Evolutionary conservation across 2,329 filamentous ascomycete genomes (phyloP), one percentile per base, ranked within the genome.

Genomic region (Diaporthe capsici): DNA sequence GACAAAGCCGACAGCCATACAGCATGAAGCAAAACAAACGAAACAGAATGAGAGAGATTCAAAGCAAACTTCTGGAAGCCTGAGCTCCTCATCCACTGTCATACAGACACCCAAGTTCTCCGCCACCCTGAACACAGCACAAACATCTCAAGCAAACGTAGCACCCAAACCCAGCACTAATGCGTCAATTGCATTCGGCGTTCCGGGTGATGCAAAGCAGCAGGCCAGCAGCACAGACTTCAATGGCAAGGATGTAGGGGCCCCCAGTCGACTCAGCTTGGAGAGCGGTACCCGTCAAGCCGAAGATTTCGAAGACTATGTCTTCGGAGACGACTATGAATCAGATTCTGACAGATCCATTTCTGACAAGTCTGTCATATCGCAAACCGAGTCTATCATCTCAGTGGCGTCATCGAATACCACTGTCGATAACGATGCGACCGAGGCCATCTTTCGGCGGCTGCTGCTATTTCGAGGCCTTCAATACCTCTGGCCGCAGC

Each of bases 401-500:
- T 73, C 61, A 8, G 6, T 63, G 7, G 15, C 61, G 8, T 76
- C 61, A 4, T 58, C 63, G 9, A 53, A 12, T 5, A 74, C 71
- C 10, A 49, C 37, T 17, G 63, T 71, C n/a, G 39, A 67, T 8
- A 22, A 12, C 10, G 72, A 76, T 49, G 57, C 22, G 10, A 31
- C 49, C 17, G 75, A 71, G 8, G 31, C 31, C 4, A 57, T 76
- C 0, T 74, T 72, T 13, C 65, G 39, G 15, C 72, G 49, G 1
- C 37, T 76, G 2, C 15, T 55, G 6, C 28, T 51, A 4, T 73
- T 74, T 9, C 17, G 34, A 17, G 37, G 49, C 37, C 39, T 76
- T 2, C 47, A 42, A 1, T 53, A 71, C 17, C 31, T 74, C 7
- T 76, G 75, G 75, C 75, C 72, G 2, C 75, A 76, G 28, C 12